Conservation (phyloP, 768 basidiomycete genomes). For the Lactifluus hygrophoroides region DNA sequence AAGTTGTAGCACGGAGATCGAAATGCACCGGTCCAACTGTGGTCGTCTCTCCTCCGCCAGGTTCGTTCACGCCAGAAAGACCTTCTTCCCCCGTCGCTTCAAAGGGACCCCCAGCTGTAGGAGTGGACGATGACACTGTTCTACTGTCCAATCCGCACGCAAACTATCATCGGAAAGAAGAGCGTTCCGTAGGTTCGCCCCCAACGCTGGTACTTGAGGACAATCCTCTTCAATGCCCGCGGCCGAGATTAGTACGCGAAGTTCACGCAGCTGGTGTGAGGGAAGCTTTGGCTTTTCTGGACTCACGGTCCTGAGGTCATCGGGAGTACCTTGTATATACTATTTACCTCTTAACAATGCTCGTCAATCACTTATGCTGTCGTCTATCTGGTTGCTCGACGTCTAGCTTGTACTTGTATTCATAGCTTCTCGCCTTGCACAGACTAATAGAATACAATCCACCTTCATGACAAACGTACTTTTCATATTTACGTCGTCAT, state of each 20-base stretch:
- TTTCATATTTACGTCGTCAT: neutral
- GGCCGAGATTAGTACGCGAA: constrained; percentile 43
- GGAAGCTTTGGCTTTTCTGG: constrained; percentile 67
- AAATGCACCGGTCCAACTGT: constrained; percentile 67
- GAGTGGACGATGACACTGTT: constrained; percentile 30
- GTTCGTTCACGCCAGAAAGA: constrained; percentile 42
- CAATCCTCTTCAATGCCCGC: constrained; percentile 54
- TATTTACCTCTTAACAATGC: neutral
- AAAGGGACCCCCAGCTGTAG: neutral
- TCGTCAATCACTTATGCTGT: neutral
- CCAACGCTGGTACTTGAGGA: constrained; percentile 53
- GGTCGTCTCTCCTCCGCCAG: constrained; percentile 46
- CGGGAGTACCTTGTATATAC: neutral
- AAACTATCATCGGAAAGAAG: constrained; percentile 40
- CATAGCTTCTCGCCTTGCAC: neutral
- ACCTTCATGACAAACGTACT: neutral
- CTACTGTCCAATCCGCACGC: constrained; percentile 48
- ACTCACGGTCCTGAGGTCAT: constrained; percentile 31
- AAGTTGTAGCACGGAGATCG: constrained; percentile 79
- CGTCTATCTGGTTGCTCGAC: constrained; percentile 1
- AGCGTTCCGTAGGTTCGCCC: constrained; percentile 33
- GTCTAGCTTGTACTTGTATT: constrained; percentile 4
- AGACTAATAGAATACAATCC: constrained; percentile 3
- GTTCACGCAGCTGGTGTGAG: constrained; percentile 67
- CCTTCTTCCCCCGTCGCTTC: constrained; percentile 28